A percentile compares a stretch with the other conserved stretches of the same genome.
Evolutionary conservation across 805 yeast species (phyloP).

Genomic region (Wickerhamiella hasegawae): DNA sequence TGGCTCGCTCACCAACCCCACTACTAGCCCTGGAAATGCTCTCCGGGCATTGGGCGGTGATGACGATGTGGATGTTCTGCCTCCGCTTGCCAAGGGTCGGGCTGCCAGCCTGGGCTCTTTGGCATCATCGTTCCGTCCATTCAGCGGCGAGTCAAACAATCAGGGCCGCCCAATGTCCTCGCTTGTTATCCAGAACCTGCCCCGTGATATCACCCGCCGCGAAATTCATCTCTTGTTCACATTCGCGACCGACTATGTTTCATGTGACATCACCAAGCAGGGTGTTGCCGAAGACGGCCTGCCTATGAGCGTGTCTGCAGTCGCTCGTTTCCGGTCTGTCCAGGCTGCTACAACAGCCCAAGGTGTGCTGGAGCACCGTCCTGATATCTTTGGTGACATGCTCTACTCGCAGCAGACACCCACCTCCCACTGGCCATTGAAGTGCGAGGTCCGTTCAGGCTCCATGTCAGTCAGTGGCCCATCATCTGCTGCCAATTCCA

Average conservation of each 20-base stretch:
- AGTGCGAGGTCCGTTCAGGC: slow-evolving; percentile 7
- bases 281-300: slow-evolving; percentile 11
- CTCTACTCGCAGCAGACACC: too few relatives aligned
- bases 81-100: slow-evolving; percentile 5
- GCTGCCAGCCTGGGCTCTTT: slow-evolving; percentile 6
- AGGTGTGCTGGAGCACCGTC: slow-evolving; percentile 16
- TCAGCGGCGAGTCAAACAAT: neutral
- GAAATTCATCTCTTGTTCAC: slow-evolving; percentile 25
- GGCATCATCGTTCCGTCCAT: slow-evolving; percentile 3
- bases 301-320: slow-evolving; percentile 14
- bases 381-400: slow-evolving; percentile 15
- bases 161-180: slow-evolving; percentile 4
- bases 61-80: slow-evolving; percentile 5
- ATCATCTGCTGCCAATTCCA: neutral
- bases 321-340: slow-evolving; percentile 18
- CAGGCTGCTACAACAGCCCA: slow-evolving; percentile 19
- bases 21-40: neutral
- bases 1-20: too few relatives aligned
- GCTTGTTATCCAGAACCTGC: slow-evolving; percentile 20
- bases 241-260: slow-evolving; percentile 24
- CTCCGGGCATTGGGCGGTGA: neutral
- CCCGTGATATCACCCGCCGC: slow-evolving; percentile 23
- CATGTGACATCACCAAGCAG: slow-evolving; percentile 19
- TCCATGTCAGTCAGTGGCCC: slow-evolving; percentile 1
- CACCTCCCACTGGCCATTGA: slow-evolving; percentile 5